Percentiles rank a stretch among this genome's conserved stretches.
Conservation (phyloP, 116 monocot genomes). For the Cymodocea nodosa region DNA sequence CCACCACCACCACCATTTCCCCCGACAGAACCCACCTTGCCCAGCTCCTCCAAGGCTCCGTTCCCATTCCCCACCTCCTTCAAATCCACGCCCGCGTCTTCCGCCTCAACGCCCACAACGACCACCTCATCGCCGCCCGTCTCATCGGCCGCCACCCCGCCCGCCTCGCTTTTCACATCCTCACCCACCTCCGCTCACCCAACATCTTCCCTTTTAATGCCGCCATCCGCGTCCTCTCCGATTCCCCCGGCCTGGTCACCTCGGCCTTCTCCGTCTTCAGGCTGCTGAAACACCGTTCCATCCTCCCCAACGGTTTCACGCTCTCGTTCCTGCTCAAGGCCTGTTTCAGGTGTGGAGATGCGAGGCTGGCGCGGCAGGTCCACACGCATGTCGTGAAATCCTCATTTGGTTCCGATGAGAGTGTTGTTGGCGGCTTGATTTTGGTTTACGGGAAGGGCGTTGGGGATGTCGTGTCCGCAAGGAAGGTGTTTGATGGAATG, state of each 20-base stretch:
- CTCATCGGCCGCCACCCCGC: constrained; percentile 22
- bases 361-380: not conserved
- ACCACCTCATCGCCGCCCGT: constrained; percentile 26
- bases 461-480: constrained; percentile 9
- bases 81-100: constrained; percentile 25
- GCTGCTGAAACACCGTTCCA: constrained; percentile 7
- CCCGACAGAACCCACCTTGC: not conserved
- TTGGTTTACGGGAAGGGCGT: constrained; percentile 14
- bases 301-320: constrained; percentile 26
- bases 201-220: constrained; percentile 34
- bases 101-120: constrained; percentile 15
- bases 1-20: not conserved
- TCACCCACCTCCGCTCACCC: constrained; percentile 16
- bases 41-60: constrained; percentile 15
- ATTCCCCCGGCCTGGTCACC: constrained; percentile 2
- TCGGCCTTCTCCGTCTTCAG: constrained; percentile 21
- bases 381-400: constrained; percentile 16
- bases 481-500: constrained; percentile 24
- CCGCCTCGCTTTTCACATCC: constrained; percentile 14
- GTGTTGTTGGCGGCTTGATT: constrained; percentile 14
- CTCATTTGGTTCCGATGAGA: constrained; percentile 6
- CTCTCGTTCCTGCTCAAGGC: constrained; percentile 38
- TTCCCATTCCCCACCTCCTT: constrained; percentile 3
- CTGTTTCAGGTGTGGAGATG: constrained; percentile 2
- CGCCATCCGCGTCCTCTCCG: constrained; percentile 28